These are phyloP conservation scores for Pueraria montana DNA, from an alignment of 306 rosid species.

Conservation along the genomic window DNA sequence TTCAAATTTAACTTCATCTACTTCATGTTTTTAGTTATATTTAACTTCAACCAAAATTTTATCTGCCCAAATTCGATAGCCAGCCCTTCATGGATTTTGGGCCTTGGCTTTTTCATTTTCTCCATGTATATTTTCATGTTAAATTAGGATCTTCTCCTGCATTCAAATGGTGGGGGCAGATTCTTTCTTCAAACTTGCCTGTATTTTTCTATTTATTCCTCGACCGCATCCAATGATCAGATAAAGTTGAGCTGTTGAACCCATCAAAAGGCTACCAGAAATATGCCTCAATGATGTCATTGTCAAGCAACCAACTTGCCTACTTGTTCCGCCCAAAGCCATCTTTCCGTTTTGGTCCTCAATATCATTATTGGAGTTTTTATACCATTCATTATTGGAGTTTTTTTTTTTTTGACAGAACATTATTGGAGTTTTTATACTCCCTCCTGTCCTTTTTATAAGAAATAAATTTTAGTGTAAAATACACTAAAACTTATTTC, in stretches of 20 bases:
- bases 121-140: too few species aligned
- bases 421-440: too few species aligned
- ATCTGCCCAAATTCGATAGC: not conserved
- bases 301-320: conserved; percentile 40
- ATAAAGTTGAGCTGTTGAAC: conserved; percentile 22
- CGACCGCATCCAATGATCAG: conserved; percentile 6
- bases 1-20: too few species aligned
- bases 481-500: too few species aligned
- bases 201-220: not conserved
- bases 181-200: not conserved
- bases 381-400: not conserved
- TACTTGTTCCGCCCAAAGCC: conserved; percentile 34
- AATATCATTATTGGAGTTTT: not conserved
- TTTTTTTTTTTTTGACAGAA: too few species aligned
- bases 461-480: too few species aligned
- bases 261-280: conserved; percentile 30
- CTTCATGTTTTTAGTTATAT: too few species aligned
- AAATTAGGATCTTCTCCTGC: not conserved
- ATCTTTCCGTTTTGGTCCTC: not conserved
- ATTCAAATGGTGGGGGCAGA: conserved; percentile 18
- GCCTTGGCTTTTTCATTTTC: too few species aligned
- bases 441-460: too few species aligned
- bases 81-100: not conserved
- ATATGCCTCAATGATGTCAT: conserved; percentile 40
- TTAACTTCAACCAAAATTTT: not conserved